Conservation (phyloP, 23 red algal species). For the Agarophyton chilense region DNA sequence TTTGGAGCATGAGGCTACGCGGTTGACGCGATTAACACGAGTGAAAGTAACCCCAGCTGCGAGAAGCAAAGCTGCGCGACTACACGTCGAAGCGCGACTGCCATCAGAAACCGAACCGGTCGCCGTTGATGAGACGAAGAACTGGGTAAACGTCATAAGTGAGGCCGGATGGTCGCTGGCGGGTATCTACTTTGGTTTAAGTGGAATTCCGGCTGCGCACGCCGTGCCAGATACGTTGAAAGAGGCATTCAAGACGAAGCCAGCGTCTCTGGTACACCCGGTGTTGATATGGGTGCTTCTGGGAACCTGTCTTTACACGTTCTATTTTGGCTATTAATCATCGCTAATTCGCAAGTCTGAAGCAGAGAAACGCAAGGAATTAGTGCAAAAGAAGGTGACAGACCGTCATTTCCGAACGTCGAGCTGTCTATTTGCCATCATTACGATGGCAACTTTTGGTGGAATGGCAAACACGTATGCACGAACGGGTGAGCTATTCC, state of each 20-base stretch:
- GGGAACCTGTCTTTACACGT: constrained; percentile 71
- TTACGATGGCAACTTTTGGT: constrained; percentile 90
- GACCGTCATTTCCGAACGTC: constrained; percentile 77
- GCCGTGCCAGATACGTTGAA: constrained; percentile 67
- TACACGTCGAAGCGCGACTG: neutral
- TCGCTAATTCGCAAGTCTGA: constrained; percentile 57
- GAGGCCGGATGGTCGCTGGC: neutral
- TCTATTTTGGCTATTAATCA: constrained; percentile 94
- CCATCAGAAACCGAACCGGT: neutral
- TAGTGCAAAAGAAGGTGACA: constrained; percentile 71
- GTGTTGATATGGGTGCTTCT: constrained; percentile 79
- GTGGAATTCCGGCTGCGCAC: constrained; percentile 26
- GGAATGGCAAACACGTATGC: constrained; percentile 98
- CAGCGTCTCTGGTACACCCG: constrained; percentile 85
- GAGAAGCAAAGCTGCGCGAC: neutral
- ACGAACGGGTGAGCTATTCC: constrained; percentile 97
- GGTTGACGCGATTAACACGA: neutral
- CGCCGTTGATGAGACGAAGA: neutral
- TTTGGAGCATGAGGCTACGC: neutral
- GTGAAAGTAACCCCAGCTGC: neutral
- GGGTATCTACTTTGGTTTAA: constrained; percentile 24
- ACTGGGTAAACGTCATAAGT: neutral
- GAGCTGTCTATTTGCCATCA: constrained; percentile 71
- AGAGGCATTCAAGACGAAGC: constrained; percentile 89
- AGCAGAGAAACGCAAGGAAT: constrained; percentile 68